Conservation (phyloP, 495 filamentous ascomycete species). For the Aspergillus homomorphus region DNA sequence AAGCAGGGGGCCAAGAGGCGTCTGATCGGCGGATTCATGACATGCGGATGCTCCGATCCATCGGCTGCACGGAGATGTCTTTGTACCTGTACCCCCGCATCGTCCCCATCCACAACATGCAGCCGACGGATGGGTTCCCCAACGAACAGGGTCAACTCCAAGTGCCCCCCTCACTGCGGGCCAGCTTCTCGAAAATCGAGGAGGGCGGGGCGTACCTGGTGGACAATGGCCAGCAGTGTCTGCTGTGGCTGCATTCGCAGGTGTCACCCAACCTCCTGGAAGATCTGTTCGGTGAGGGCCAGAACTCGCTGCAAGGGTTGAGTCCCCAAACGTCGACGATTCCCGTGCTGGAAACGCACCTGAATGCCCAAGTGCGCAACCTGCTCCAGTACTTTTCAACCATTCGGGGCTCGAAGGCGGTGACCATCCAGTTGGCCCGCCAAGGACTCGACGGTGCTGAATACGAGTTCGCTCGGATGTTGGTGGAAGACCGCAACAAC, state of each 20-base stretch:
- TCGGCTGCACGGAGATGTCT: slow-evolving; percentile 80
- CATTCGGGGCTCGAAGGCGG: slow-evolving; percentile 78
- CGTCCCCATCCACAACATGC: slow-evolving; percentile 84
- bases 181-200: slow-evolving; percentile 86
- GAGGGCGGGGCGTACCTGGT: slow-evolving; percentile 95
- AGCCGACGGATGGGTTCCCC: slow-evolving; percentile 74
- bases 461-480: slow-evolving; percentile 87
- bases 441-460: slow-evolving; percentile 95
- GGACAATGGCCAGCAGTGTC: slow-evolving; percentile 89
- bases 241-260: slow-evolving; percentile 83
- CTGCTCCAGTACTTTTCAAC: slow-evolving; percentile 81
- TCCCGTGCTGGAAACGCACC: slow-evolving; percentile 81
- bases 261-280: slow-evolving; percentile 77
- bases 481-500: slow-evolving; percentile 95
- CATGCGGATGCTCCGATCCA: slow-evolving; percentile 82
- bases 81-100: slow-evolving; percentile 96
- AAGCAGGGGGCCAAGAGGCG: slow-evolving; percentile 71
- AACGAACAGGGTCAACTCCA: slow-evolving; percentile 83
- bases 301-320: slow-evolving; percentile 66
- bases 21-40: slow-evolving; percentile 88
- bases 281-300: slow-evolving; percentile 83
- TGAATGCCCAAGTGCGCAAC: slow-evolving; percentile 94
- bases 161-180: slow-evolving; percentile 64
- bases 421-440: slow-evolving; percentile 85
- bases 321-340: slow-evolving; percentile 71